Evolutionary conservation across 2,329 filamentous ascomycete genomes (phyloP).

Genomic region (Penicillium hordei): DNA sequence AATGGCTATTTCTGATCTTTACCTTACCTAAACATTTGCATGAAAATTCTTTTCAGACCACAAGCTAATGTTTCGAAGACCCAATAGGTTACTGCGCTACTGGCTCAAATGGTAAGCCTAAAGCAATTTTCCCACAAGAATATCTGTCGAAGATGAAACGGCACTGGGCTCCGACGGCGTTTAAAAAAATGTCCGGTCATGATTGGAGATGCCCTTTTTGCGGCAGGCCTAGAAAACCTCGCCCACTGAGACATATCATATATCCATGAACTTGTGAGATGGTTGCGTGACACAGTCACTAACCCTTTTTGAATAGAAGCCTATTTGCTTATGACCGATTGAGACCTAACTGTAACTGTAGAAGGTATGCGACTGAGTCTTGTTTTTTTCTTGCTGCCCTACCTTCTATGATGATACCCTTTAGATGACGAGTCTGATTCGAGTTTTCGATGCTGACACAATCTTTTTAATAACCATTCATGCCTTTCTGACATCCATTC

Average conservation of each 20-base stretch:
- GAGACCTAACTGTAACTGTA: conserved; percentile 12
- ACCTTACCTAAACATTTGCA: conserved; percentile 17
- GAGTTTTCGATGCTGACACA: conserved; percentile 62
- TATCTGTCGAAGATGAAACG: conserved; percentile 48
- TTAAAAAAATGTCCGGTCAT: conserved; percentile 57
- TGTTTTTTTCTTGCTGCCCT: background rate
- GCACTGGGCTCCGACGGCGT: conserved; percentile 94
- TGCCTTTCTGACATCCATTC: conserved; percentile 52
- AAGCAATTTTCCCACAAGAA: conserved; percentile 1
- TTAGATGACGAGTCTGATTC: conserved; percentile 67
- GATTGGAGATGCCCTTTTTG: conserved; percentile 84
- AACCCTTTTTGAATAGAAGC: conserved; percentile 24
- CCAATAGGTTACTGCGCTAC: conserved; percentile 11
- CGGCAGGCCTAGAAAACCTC: conserved; percentile 99
- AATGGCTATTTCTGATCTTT: conserved; percentile 79
- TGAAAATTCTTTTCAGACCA: conserved; percentile 8
- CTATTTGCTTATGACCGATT: conserved; percentile 13
- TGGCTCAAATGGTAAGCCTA: conserved; percentile 27
- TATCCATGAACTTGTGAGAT: conserved; percentile 21
- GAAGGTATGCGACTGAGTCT: conserved; percentile 19
- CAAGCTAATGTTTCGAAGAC: conserved; percentile 24
- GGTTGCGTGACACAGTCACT: conserved; percentile 28
- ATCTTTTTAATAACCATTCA: conserved; percentile 58
- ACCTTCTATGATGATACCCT: conserved; percentile 50
- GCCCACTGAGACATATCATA: conserved; percentile 72